phyloP scores from a whole-genome alignment of 129 eudicot genomes.

The Daucus carota region DNA sequence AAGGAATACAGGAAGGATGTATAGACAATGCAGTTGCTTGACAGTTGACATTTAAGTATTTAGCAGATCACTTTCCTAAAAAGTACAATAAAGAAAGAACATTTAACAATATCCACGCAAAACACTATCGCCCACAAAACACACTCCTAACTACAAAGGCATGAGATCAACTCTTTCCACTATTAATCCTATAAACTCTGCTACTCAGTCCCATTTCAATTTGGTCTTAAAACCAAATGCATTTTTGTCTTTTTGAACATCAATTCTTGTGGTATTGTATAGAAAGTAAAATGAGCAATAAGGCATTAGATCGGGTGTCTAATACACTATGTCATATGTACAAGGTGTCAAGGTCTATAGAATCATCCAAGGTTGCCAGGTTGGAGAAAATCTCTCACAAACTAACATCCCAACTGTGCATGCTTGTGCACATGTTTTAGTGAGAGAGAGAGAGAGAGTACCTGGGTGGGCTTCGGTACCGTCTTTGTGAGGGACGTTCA shows the following conservation, averaged over 20 bases:
- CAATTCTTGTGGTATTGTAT: background rate
- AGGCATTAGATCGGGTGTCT: background rate
- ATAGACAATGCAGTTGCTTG: background rate
- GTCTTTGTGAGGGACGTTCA: slow-evolving; percentile 62
- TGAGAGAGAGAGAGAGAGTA: slow-evolving; percentile 11
- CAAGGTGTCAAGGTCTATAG: background rate
- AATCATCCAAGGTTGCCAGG: background rate
- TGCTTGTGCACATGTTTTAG: background rate
- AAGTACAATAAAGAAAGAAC: background rate
- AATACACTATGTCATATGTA: background rate
- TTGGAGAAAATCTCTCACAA: background rate
- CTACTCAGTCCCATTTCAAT: background rate
- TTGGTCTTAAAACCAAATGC: background rate
- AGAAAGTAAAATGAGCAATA: background rate
- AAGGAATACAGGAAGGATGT: background rate
- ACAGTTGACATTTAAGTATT: background rate
- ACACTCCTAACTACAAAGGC: background rate
- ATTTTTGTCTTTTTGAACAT: background rate
- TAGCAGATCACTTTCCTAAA: background rate
- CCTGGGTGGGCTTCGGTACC: slow-evolving; percentile 80
- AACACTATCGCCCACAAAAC: background rate
- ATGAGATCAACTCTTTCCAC: background rate
- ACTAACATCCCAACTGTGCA: background rate
- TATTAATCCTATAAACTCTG: background rate
- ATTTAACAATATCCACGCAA: background rate